phyloP scores from a whole-genome alignment of 129 eudicot species.

The Ambrosia trifida region DNA sequence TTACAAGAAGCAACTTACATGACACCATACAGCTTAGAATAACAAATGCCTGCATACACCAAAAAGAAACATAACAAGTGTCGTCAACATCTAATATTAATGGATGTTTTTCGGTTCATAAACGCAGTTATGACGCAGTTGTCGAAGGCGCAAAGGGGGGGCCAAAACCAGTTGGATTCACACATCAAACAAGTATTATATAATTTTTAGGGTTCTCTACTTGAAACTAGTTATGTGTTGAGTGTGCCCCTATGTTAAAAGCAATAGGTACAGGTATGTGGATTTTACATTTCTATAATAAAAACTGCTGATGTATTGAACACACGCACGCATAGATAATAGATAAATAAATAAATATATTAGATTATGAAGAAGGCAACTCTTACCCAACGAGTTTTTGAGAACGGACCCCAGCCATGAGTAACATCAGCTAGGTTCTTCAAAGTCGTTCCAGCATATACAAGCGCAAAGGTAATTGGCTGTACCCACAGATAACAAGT shows the following conservation, averaged over 20 bases:
- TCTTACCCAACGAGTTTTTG: slow-evolving; percentile 87
- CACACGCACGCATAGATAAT: too few species aligned
- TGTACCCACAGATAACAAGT: slow-evolving; percentile 29
- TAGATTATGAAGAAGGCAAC: background rate
- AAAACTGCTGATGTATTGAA: too few species aligned
- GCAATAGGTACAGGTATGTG: too few species aligned
- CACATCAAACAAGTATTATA: too few species aligned
- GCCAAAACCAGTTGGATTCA: too few species aligned
- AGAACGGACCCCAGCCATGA: slow-evolving; percentile 83
- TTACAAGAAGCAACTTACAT: slow-evolving; percentile 48
- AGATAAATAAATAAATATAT: background rate
- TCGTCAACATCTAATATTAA: background rate
- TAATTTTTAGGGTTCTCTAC: too few species aligned
- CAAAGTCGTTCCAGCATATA: slow-evolving; percentile 82
- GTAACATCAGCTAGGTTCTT: slow-evolving; percentile 90
- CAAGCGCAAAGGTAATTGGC: slow-evolving; percentile 86
- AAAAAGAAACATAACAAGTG: background rate
- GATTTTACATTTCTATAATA: too few species aligned
- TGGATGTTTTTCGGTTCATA: too few species aligned
- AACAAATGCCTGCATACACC: slow-evolving; percentile 63
- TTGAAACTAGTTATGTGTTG: too few species aligned
- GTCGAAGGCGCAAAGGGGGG: too few species aligned
- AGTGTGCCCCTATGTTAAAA: too few species aligned
- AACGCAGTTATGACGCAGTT: too few species aligned
- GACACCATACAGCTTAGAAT: slow-evolving; percentile 55